Conservation (phyloP, 805 yeast species). For the Cyberlindnera lachancei region DNA sequence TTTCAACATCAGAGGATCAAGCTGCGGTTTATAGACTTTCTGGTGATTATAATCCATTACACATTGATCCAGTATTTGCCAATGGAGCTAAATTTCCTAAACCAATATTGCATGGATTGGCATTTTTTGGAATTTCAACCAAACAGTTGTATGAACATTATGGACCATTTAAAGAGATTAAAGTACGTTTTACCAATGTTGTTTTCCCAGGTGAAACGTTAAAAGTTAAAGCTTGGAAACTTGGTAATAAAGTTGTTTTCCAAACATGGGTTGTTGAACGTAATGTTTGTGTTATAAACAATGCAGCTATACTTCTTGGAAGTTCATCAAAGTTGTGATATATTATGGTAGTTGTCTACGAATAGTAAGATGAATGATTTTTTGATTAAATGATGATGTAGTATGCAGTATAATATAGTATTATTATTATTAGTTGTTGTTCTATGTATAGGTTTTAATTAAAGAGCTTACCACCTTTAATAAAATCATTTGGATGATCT, state of each 20-base stretch:
- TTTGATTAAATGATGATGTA: neutral
- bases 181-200: constrained; percentile 83
- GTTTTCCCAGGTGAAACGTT: constrained; percentile 94
- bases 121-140: constrained; percentile 75
- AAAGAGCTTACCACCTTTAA: constrained; percentile 6
- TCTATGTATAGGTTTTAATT: neutral
- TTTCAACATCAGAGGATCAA: constrained; percentile 58
- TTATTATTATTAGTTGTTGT: neutral
- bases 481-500: constrained; percentile 15
- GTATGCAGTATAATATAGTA: neutral
- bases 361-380: neutral
- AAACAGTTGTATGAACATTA: constrained; percentile 71
- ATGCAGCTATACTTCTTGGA: constrained; percentile 70
- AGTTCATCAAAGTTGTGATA: constrained; percentile 12
- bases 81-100: constrained; percentile 74
- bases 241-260: constrained; percentile 56
- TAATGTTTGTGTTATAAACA: constrained; percentile 68
- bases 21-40: constrained; percentile 88
- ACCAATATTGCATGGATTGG: constrained; percentile 92
- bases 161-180: constrained; percentile 78
- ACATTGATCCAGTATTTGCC: constrained; percentile 88
- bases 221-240: constrained; percentile 77
- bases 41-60: constrained; percentile 94
- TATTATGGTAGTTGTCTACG: too few species aligned
- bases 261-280: constrained; percentile 79